Evolutionary conservation across 805 yeast genomes (phyloP), one percentile per base, ranked within the genome.

Genomic region (Martiniozyma abietophila): DNA sequence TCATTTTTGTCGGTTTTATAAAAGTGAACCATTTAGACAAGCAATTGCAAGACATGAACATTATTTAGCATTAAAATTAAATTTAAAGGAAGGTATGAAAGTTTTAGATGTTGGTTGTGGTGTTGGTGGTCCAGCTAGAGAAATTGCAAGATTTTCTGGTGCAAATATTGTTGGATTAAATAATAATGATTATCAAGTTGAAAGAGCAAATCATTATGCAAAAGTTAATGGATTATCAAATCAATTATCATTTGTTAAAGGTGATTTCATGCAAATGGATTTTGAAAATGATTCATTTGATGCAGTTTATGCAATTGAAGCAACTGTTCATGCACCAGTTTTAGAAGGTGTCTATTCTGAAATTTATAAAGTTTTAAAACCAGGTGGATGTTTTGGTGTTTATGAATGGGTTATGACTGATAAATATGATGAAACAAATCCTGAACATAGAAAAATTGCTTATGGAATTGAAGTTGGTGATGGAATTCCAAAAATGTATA

Each of bases 341-440:
- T 73, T 92, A 52, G 95, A 86, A 62, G 96, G 96, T 56, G 97
- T 92, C 34, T 89, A 89, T 62, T 68, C 82, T 38, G 95, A 89
- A 67, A 89, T 89, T 54, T 92, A 75, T 75, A 84, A 84, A 57
- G 96, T 85, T 12, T 72, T 89, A 61, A 92, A 92, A 65, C 97
- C 98, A 50, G 97, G 97, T 55, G 98, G 98, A 60, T 75, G 69
- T 31, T 92, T 92, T 47, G 98, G 96, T 58, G 97, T 92, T 34
- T 92, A 92, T 66, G 98, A 92, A 65, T 92, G 98, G 98, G 97
- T 92, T 45, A 82, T 92, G 95, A 92, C 97, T 42, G 95, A 86
- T 51, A 69, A 65, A 32, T 92, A 85, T 58, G 97, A 92, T 57
- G 94, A 82, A 63, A 62, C 61, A 39, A 85, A 84, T 61, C 74